A percentile compares a stretch with the other conserved stretches of the same genome.
Conservation (phyloP, 768 basidiomycete genomes). For the Galerina marginata region DNA sequence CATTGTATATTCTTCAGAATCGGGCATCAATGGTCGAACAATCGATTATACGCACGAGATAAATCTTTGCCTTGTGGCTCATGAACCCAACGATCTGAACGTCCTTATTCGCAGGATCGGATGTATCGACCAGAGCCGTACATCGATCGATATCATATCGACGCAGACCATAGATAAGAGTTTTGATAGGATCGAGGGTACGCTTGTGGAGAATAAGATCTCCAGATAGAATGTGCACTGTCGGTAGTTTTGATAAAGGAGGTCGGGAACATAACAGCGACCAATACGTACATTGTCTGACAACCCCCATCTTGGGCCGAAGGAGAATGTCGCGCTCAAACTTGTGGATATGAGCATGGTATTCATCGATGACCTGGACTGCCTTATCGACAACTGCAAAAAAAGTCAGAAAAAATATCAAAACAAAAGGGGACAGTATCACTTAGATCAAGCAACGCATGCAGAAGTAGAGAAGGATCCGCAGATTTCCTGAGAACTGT, state of each 20-base stretch:
- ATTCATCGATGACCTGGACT: conserved; percentile 71
- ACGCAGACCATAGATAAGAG: conserved; percentile 69
- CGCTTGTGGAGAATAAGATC: conserved; percentile 78
- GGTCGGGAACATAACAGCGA: not conserved
- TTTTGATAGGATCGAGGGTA: conserved; percentile 73
- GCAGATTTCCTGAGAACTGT: conserved; percentile 65
- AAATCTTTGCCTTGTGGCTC: conserved; percentile 72
- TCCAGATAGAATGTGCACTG: conserved; percentile 79
- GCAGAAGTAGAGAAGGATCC: conserved; percentile 72
- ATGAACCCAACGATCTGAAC: conserved; percentile 62
- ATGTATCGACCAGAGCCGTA: conserved; percentile 57
- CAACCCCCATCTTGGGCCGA: conserved; percentile 64
- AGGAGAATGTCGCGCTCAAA: conserved; percentile 66
- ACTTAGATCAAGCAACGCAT: conserved; percentile 67
- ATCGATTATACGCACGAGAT: conserved; percentile 50
- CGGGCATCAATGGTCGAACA: not conserved
- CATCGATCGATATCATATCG: conserved; percentile 74
- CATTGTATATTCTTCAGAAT: conserved; percentile 1
- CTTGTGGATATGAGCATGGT: conserved; percentile 64
- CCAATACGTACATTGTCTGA: conserved; percentile 54
- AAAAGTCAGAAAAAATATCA: not conserved
- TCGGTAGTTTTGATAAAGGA: not conserved
- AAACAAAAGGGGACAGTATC: not conserved
- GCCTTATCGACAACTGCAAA: conserved; percentile 67
- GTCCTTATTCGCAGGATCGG: conserved; percentile 40